A percentile compares a stretch with the other conserved stretches of the same genome.
phyloP scores from a whole-genome alignment of 495 filamentous ascomycete genomes.

The Pyrenula massariospora region DNA sequence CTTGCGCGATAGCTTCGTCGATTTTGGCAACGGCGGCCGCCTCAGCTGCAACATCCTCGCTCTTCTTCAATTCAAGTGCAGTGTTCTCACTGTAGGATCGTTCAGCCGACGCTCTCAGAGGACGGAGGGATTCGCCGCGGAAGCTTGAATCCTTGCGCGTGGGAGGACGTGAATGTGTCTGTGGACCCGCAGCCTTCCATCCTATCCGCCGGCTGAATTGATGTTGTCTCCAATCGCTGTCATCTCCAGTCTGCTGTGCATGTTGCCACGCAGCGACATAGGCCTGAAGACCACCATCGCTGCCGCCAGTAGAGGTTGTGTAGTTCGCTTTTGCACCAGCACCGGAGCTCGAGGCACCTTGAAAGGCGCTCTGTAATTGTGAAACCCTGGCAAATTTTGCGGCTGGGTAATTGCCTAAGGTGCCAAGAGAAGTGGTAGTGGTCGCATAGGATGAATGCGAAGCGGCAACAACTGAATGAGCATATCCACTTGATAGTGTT shows the following conservation, averaged over 20 bases:
- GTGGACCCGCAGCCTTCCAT: conserved; percentile 53
- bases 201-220: conserved; percentile 78
- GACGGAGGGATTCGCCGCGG: conserved; percentile 24
- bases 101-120: conserved; percentile 9
- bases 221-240: conserved; percentile 81
- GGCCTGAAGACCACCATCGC: conserved; percentile 56
- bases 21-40: conserved; percentile 39
- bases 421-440: conserved; percentile 46
- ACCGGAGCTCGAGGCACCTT: conserved; percentile 34
- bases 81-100: conserved; percentile 36
- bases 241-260: conserved; percentile 55
- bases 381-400: conserved; percentile 50
- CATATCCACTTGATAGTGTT: conserved; percentile 93
- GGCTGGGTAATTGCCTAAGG: conserved; percentile 34
- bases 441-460: conserved; percentile 84
- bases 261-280: conserved; percentile 85
- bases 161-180: not conserved
- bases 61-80: conserved; percentile 49
- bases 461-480: conserved; percentile 91
- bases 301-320: conserved; percentile 21
- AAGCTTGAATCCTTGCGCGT: conserved; percentile 20
- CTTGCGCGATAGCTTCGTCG: conserved; percentile 53
- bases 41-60: conserved; percentile 35
- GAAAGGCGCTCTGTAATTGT: conserved; percentile 69
- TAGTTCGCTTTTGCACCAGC: conserved; percentile 30